phyloP scores from a whole-genome alignment of 768 basidiomycete genomes.

The Lentinula guzmanii region DNA sequence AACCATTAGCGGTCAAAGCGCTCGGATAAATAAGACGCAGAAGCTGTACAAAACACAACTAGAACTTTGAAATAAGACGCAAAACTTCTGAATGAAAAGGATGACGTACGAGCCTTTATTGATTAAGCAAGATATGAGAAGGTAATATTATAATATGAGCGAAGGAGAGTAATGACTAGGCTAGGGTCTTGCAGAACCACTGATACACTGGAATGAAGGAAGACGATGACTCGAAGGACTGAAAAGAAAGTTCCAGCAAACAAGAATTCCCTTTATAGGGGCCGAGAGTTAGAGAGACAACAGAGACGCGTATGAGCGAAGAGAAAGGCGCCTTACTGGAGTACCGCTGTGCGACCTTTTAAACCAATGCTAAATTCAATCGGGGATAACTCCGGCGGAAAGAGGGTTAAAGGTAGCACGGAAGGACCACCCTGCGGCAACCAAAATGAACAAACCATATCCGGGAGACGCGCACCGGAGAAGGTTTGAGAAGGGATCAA shows the following conservation, averaged over 20 bases:
- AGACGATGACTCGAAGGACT: background rate
- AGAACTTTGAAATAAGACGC: background rate
- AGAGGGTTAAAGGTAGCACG: background rate
- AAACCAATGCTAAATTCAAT: constrained; percentile 1
- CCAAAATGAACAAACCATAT: background rate
- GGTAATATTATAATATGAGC: background rate
- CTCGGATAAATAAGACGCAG: background rate
- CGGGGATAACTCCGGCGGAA: constrained; percentile 3
- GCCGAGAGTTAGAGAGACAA: background rate
- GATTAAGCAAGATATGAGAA: background rate
- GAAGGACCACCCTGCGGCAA: background rate
- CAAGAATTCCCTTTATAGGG: background rate
- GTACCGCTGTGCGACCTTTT: background rate
- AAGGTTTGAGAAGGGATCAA: background rate
- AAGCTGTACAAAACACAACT: background rate
- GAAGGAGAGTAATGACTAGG: background rate
- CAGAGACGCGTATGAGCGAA: background rate
- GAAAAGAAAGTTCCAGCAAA: background rate
- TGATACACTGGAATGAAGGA: background rate
- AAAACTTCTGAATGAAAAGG: background rate
- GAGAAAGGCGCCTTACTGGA: background rate
- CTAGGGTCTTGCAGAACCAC: background rate
- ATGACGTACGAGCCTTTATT: background rate
- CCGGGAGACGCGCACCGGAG: background rate
- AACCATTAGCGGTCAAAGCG: constrained; percentile 32